Conservation (phyloP, 148 eudicot genomes). For the Vaccinium corymbosum region DNA sequence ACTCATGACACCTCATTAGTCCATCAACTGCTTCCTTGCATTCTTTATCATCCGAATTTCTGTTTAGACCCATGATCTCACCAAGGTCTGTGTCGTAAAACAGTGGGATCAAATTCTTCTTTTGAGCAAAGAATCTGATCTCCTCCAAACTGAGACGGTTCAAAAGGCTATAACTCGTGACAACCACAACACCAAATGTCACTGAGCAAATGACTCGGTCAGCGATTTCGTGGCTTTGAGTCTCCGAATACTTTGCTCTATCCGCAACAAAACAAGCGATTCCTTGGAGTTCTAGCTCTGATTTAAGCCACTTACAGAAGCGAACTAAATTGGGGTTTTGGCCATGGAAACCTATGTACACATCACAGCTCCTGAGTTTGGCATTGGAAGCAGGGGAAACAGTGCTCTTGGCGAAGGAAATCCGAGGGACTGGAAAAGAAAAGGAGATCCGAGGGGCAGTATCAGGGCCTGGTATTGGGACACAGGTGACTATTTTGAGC, state of each 20-base stretch:
- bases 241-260: conserved; percentile 68
- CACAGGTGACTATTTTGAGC: conserved; percentile 49
- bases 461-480: conserved; percentile 37
- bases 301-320: conserved; percentile 85
- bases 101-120: conserved; percentile 77
- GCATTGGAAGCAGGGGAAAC: conserved; percentile 64
- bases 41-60: conserved; percentile 51
- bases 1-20: conserved; percentile 49
- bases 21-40: conserved; percentile 63
- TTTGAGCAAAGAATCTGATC: conserved; percentile 73
- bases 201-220: conserved; percentile 87
- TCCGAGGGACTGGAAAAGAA: conserved; percentile 67
- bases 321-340: conserved; percentile 56
- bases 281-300: conserved; percentile 84
- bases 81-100: conserved; percentile 54
- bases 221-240: conserved; percentile 89
- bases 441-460: conserved; percentile 59
- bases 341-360: conserved; percentile 73
- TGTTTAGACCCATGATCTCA: conserved; percentile 31
- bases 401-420: conserved; percentile 59
- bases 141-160: conserved; percentile 71
- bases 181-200: conserved; percentile 63
- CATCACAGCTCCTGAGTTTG: conserved; percentile 82
- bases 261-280: conserved; percentile 84
- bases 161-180: conserved; percentile 42